Evolutionary conservation across 805 yeast genomes (phyloP).

Genomic region (Ogataea ganodermae): DNA sequence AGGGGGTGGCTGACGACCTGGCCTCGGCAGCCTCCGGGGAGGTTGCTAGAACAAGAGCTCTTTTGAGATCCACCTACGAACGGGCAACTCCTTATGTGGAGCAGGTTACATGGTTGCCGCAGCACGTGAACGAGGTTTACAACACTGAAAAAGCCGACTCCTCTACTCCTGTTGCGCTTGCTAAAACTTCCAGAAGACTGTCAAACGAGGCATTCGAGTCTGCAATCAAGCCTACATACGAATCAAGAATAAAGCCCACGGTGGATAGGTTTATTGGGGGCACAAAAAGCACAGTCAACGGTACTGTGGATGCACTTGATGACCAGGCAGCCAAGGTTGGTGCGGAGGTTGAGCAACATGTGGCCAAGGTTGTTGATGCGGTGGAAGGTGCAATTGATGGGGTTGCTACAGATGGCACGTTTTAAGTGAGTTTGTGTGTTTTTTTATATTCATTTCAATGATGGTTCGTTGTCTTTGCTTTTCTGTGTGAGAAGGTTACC

Average conservation of each 20-base stretch:
- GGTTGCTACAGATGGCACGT: background rate
- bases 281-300: constrained; percentile 25
- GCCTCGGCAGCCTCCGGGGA: constrained; percentile 23
- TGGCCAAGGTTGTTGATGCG: constrained; percentile 7
- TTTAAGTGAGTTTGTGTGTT: background rate
- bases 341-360: constrained; percentile 11
- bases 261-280: constrained; percentile 30
- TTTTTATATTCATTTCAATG: no score
- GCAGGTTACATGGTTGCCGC: constrained; percentile 31
- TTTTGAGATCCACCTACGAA: constrained; percentile 30
- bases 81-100: constrained; percentile 33
- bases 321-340: constrained; percentile 14
- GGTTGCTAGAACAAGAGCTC: constrained; percentile 27
- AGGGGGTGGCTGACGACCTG: constrained; percentile 10
- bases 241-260: constrained; percentile 27
- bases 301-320: constrained; percentile 24
- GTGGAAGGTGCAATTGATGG: constrained; percentile 7
- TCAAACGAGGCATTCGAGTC: constrained; percentile 38
- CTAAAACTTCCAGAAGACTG: constrained; percentile 39
- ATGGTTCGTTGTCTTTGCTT: background rate
- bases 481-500: no score
- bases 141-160: constrained; percentile 32
- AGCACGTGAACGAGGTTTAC: constrained; percentile 36
- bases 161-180: constrained; percentile 36
- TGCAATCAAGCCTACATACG: constrained; percentile 34